Base-by-base conservation (phyloP, 441 rosid genomes). In the Viola pubescens region DNA sequence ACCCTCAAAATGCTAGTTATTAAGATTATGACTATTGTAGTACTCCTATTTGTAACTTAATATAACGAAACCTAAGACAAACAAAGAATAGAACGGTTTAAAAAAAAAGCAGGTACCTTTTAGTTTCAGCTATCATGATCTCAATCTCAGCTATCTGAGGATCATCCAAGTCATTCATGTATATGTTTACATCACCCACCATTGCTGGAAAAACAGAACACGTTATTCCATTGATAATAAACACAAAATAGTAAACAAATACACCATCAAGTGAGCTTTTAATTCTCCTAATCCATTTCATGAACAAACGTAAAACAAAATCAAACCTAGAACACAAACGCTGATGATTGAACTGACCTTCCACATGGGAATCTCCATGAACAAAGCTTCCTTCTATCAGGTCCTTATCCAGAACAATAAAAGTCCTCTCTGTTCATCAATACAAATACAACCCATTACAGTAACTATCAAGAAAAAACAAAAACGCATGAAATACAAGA, bases 161-260 rank as follows among this genome's bases (percentile, higher is more conserved):
- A 61, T 89, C 87, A 34, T 92, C 98, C 74, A 83, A 60, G 73
- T 89, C 98, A 67, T 89, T 92, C 96, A 88, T 82, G 78, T 89
- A 92, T 62, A 87, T 75, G 60, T 92, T 89, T 69, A 89, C 96
- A 77, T 88, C 98, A 56, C 98, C 96, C 1, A 80, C 75, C 96
- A 92, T 92, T 10, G 92, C 92, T 89, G 89, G 59, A 61, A 70
- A 68, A 41, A 48, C 53, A 10, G 54, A 58, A 1, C 45, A 59
- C 3, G 9, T 64, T 59, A 74, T 52, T 43, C 41, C 40, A 52
- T 42, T 5, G 51, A 2, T 34, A 7, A 53, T 7, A 44, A 60
- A 44, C 12, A 26, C 8, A 40, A 10, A 7, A 19, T 3, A 48
- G 9, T 0, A 5, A 49, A 16, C 9, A 12, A 44, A 14, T 5